Base-by-base conservation (phyloP, 352 stramenopile species). In the Pythium folliculosum region DNA sequence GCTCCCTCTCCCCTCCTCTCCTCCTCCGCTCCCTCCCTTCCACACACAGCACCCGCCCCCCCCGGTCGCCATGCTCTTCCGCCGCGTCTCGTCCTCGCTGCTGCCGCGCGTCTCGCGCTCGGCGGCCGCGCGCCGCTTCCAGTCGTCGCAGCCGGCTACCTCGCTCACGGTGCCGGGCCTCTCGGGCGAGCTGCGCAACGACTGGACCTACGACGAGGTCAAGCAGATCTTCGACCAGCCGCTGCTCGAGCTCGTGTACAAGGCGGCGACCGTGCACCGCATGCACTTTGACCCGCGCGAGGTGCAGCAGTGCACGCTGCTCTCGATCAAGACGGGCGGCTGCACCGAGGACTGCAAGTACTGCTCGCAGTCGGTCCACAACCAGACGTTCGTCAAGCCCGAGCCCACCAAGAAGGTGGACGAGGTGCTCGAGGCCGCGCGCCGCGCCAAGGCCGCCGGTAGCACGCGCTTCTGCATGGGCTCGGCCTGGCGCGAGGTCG, bases 371-470 rank as follows among this genome's bases (percentile, higher is more conserved):
- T 98, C 90, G 43, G 93, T 93, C 61, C 87, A 87, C 48, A 90
- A 99, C 82, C 98, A 99, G 80, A 99, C 97, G n/a, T 98, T 98
- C 76, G 96, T 99, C 72, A 99, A 99, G 83, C 96, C 97, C 0
- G 98, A 98, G 44, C 95, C 95, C 14, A 98, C 92, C 37, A 98
- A 98, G 82, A 98, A 98, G 80, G 76, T 99, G 22, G 83, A 98
- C 56, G 96, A 99, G 71, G 97, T 99, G 37, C 76, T 99, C 47
- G 92, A 97, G 71, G 98, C 98, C 67, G 97, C 97, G 6, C 80
- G 81, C 27, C 81, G 95, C 13, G 97, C 97, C 57, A 99, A 99
- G 76, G 94, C 94, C 7, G 97, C 97, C 0, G 97, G 97, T 43
- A 98, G 89, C 61, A 99, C 96, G 43, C 91, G 96, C 52, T 99